A percentile compares a stretch with the other conserved stretches of the same genome.
phyloP scores from a whole-genome alignment of 805 yeast species.

The Blastobotrys robertii region DNA sequence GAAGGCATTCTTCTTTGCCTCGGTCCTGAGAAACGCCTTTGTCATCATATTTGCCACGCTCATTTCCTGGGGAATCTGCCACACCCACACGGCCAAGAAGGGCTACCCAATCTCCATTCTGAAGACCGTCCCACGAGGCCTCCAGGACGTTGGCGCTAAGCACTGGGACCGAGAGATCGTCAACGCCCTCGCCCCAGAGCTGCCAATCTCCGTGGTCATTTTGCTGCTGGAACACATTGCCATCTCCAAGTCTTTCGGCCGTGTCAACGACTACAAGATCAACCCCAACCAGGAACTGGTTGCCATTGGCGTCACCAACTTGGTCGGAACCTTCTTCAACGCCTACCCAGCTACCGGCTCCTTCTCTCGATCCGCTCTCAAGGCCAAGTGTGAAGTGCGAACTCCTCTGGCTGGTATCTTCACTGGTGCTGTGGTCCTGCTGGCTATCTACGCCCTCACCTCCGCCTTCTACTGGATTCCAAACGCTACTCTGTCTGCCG shows the following conservation, averaged over 20 bases:
- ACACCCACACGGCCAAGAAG: constrained; percentile 35
- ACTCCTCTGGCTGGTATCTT: constrained; percentile 89
- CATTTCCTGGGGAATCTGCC: constrained; percentile 68
- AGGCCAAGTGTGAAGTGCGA: constrained; percentile 90
- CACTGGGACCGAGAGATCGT: constrained; percentile 50
- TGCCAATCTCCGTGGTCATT: constrained; percentile 80
- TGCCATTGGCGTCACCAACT: constrained; percentile 87
- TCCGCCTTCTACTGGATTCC: constrained; percentile 82
- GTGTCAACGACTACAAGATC: constrained; percentile 83
- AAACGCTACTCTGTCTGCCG: constrained; percentile 76
- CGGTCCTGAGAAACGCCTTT: constrained; percentile 72
- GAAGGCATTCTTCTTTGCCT: constrained; percentile 55
- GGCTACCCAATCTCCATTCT: constrained; percentile 47
- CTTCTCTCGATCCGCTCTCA: constrained; percentile 86
- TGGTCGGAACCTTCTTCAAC: constrained; percentile 82
- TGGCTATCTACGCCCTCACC: constrained; percentile 80
- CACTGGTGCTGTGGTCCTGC: constrained; percentile 79
- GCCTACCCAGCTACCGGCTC: constrained; percentile 97
- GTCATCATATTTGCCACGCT: constrained; percentile 74
- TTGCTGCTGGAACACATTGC: constrained; percentile 87
- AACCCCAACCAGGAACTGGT: constrained; percentile 88
- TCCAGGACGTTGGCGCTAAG: constrained; percentile 67
- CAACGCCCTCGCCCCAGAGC: constrained; percentile 54
- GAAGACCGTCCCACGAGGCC: constrained; percentile 77
- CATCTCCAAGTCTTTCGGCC: constrained; percentile 85